These are phyloP conservation scores for Macrolepiota dolichaula DNA, from an alignment of 768 basidiomycete genomes.

Conservation along the genomic window DNA sequence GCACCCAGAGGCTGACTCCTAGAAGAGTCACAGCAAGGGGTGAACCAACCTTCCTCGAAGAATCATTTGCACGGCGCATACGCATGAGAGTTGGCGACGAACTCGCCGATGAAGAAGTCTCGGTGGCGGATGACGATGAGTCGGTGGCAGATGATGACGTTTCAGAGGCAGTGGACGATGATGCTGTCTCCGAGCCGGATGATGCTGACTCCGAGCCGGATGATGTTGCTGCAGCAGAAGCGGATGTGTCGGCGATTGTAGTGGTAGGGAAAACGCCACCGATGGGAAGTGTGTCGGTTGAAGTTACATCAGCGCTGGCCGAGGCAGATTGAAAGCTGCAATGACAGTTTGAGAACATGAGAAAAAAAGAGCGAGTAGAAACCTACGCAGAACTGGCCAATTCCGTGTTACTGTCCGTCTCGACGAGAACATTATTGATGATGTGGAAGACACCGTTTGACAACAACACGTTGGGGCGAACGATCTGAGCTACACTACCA, in stretches of 20 bases:
- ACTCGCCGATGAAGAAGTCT: not conserved
- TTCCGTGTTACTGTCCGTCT: slow-evolving; percentile 34
- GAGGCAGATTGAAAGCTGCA: slow-evolving; percentile 42
- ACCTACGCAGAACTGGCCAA: slow-evolving; percentile 56
- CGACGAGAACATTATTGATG: slow-evolving; percentile 50
- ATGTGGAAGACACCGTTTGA: slow-evolving; percentile 71
- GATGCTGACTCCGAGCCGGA: not conserved
- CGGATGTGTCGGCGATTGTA: not conserved
- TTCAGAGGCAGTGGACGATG: not conserved
- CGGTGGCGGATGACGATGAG: not conserved
- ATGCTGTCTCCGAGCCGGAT: not conserved
- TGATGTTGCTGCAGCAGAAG: not conserved
- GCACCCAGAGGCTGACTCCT: not conserved
- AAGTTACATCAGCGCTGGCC: slow-evolving; percentile 30
- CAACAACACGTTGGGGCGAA: slow-evolving; percentile 56
- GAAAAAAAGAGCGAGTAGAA: not conserved
- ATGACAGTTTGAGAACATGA: not conserved
- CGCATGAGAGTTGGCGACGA: not conserved
- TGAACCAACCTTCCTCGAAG: not conserved
- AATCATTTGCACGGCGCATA: not conserved
- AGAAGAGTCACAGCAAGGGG: not conserved
- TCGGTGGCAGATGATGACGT: not conserved
- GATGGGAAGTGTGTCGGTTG: slow-evolving; percentile 40
- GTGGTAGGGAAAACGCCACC: slow-evolving; percentile 17
- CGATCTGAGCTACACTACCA: slow-evolving; percentile 35